Evolutionary conservation across 1,284 basidiomycete genomes (phyloP), one percentile per base, ranked within the genome.

Genomic region (Cryptococcus sp.): DNA sequence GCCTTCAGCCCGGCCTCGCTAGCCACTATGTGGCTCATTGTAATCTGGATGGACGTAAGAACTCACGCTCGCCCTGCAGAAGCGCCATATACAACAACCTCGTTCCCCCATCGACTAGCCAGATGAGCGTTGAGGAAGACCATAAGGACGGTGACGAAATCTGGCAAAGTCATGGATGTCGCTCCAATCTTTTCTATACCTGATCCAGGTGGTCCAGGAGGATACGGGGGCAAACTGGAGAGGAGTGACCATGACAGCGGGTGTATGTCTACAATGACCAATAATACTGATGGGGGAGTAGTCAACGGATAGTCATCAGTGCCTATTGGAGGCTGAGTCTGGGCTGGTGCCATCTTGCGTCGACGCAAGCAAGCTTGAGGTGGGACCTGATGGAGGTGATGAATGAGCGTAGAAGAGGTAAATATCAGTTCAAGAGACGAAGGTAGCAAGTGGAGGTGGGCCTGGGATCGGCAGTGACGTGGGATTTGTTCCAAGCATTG

Each of bases 101-200:
- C 86, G 74, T 98, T 99, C 69, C 94, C 92, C 80, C 94, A 89
- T 63, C 89, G 86, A 66, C 87, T 85, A 0, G 93, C 93, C 58
- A 95, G 84, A 78, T 98, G 93, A 1, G 93, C 86, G 69, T 99
- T 98, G 66, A 95, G 81, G 69, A 97, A 96, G 22, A 91, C 88
- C 58, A 96, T 84, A 15, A 96, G 81, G 65, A 91, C 88, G 0
- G 87, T 84, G 51, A 93, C 80, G 76, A 93, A 93, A 2, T 83
- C 72, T 23, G 82, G 74, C 25, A 93, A 81, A 0, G 85, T 75
- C 13, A 93, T 78, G 0, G 87, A 82, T 58, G 83, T 56, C 5
- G 65, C 52, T 2, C 58, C 63, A 7, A 66, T 68, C 54, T 63
- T 64, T 38, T 69, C 64, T 40, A 66, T 61, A 39, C 57, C 58